Percentiles rank a stretch among this genome's conserved stretches.
Conservation (phyloP, 441 rosid genomes). For the Mallotus repandus region DNA sequence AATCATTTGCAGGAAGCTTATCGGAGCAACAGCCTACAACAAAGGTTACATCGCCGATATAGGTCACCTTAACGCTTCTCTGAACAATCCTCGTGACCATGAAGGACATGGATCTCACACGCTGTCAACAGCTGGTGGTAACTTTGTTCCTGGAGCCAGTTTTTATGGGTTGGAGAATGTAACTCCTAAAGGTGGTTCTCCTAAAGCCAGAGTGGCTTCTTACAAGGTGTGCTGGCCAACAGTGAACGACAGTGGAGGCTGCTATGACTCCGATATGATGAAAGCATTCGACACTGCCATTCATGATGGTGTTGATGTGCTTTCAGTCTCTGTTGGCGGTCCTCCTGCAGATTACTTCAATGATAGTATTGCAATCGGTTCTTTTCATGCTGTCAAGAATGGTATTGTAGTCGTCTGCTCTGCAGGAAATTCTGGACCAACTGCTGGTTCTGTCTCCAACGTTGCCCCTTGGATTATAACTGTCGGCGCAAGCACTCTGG, state of each 20-base stretch:
- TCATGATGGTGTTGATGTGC: slow-evolving; percentile 62
- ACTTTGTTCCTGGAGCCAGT: slow-evolving; percentile 44
- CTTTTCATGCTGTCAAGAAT: slow-evolving; percentile 54
- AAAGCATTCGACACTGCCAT: slow-evolving; percentile 60
- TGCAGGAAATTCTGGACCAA: slow-evolving; percentile 53
- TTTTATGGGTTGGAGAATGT: slow-evolving; percentile 59
- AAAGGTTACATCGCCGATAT: slow-evolving; percentile 43
- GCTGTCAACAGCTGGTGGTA: slow-evolving; percentile 67
- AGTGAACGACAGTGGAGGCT: slow-evolving; percentile 14
- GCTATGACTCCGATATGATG: slow-evolving; percentile 54
- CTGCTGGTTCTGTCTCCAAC: slow-evolving; percentile 36
- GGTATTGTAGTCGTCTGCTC: slow-evolving; percentile 53
- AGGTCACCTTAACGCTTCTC: slow-evolving; percentile 20
- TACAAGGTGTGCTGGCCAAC: slow-evolving; percentile 78
- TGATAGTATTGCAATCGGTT: slow-evolving; percentile 46
- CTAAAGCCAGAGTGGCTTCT: slow-evolving; percentile 68
- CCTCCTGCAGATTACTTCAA: slow-evolving; percentile 30
- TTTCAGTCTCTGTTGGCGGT: slow-evolving; percentile 67
- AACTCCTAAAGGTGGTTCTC: slow-evolving; percentile 72
- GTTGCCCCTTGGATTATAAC: slow-evolving; percentile 56
- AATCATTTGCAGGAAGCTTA: slow-evolving; percentile 48
- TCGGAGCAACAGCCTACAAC: slow-evolving; percentile 63
- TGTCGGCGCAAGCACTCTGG: slow-evolving; percentile 59
- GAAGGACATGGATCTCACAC: slow-evolving; percentile 84
- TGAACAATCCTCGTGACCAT: slow-evolving; percentile 38